phyloP scores from a whole-genome alignment of 1,284 basidiomycete species.

The Cerioporus squamosus region DNA sequence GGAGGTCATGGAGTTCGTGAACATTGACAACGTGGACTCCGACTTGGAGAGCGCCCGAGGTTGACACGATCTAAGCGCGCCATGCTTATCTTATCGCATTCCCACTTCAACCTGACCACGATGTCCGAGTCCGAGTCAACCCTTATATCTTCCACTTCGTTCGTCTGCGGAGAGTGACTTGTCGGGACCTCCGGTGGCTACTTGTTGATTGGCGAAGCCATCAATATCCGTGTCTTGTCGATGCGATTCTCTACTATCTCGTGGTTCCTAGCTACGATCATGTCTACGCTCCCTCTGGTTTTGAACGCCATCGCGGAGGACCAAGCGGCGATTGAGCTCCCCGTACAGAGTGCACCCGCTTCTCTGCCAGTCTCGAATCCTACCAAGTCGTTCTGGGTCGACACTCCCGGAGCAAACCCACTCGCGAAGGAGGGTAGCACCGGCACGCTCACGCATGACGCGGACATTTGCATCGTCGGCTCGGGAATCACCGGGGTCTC shows the following conservation, averaged over 20 bases:
- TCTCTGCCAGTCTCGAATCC: conserved; percentile 60
- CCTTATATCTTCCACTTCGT: neutral
- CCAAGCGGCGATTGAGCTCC: conserved; percentile 23
- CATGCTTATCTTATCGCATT: too few species aligned
- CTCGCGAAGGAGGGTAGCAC: conserved; percentile 66
- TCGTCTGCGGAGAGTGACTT: too few species aligned
- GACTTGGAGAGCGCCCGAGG: too few species aligned
- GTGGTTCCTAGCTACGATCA: conserved; percentile 7
- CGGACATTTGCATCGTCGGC: conserved; percentile 78
- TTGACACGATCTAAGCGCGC: too few species aligned
- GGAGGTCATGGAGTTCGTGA: conserved; percentile 4
- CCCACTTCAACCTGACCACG: too few species aligned
- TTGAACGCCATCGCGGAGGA: conserved; percentile 27
- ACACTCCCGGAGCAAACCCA: conserved; percentile 63
- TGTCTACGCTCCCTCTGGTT: conserved; percentile 27
- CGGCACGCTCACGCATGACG: conserved; percentile 56
- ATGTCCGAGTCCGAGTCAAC: too few species aligned
- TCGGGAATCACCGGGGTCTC: conserved; percentile 79
- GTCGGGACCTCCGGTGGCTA: too few species aligned
- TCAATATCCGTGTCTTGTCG: neutral
- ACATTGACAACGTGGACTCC: too few species aligned
- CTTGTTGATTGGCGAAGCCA: too few species aligned
- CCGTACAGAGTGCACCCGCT: conserved; percentile 24
- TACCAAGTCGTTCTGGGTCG: conserved; percentile 73
- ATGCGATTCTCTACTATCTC: neutral